Evolutionary conservation across 768 basidiomycete species (phyloP), one percentile per base, ranked within the genome.

Genomic region (Tylopilus vinaceipallidus): DNA sequence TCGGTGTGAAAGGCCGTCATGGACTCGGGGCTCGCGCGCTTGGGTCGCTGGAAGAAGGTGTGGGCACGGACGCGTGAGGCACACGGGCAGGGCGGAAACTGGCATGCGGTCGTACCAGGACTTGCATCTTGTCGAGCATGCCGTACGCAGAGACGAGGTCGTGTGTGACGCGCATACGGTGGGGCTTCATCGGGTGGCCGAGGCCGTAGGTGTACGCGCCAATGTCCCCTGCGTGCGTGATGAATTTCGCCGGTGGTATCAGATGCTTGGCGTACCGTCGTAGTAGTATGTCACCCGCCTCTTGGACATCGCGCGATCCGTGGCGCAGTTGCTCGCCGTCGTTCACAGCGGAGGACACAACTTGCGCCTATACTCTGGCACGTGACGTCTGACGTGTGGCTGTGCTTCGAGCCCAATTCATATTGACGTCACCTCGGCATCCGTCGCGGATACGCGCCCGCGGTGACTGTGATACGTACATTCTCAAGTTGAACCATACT

Each of bases 1-100:
- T 99, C 97, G 19, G 95, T 93, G 68, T 99, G 97, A 70, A 98
- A 99, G 11, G 85, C 73, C n/a, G 90, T 87, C 88, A 99, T 88
- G 20, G 81, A 78, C 60, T 84, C 78, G 13, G 86, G 80, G 0
- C 81, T 76, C 4, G 90, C 84, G 17, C 90, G 77, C 56, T 75
- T 78, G 6, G 92, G 84, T 61, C 75, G 78, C 88, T 91, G n/a
- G n/a, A n/a, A n/a, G n/a, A n/a, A n/a, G n/a, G n/a, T n/a, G 60
- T 2, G 10, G n/a, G 10, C 24, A 14, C 17, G 22, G n/a, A 30
- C 38, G 30, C 19, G 20, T 48, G n/a, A 47, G n/a, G 48, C 12
- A 20, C 16, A 22, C 20, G 14, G 20, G 22, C 26, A 17, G 26
- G 36, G 4, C 8, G 9, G 9, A n/a, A 10, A 8, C 1, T 37